Evolutionary conservation across 2,329 filamentous ascomycete genomes (phyloP), one percentile per base, ranked within the genome.

Genomic region (Chrysosporium queenslandicum): DNA sequence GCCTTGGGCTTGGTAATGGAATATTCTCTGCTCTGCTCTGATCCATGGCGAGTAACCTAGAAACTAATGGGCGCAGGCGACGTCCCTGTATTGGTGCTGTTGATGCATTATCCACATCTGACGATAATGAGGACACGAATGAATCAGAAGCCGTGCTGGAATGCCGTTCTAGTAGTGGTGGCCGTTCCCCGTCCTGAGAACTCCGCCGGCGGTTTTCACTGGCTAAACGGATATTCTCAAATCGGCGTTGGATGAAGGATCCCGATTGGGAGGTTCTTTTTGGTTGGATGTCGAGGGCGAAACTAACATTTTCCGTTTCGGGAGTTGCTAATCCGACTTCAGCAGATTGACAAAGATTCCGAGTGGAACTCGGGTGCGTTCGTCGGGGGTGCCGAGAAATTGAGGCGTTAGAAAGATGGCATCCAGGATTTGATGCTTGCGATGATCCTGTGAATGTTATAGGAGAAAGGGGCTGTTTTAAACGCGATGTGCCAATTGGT

Each of bases 1-100:
- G 72, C 63, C 92, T 90, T 30, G 92, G 92, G 66, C 92, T 98
- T 49, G 92, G 92, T 56, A 98, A 76, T 69, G 88, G 96, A 58
- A 87, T 88, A 73, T 96, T 91, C 66, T 92, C 42, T 7, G 42
- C 8, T 12, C 34, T 51, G 29, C 29, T 36, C 20, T 45, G 40
- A 29, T 52, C 57, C 50, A 49, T 57, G 39, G 47, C 55, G 2
- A 43, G 5, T 21, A 48, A 30, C 14, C 47, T 41, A 5, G 51
- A 41, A 6, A 46, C 56, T 12, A 53, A 29, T 21, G 78, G 74
- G 27, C 76, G 67, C 42, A 69, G 65, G 47, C 43, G 62, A 56
- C 55, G 58, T 54, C 29, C 52, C 54, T 46, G 59, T 50, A 23
- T 39, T 27, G 42, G 34, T n/a, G 40, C 23, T 50, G 23, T 39